These are phyloP conservation scores for Fraxinus sp. DNA, from an alignment of 305 asterid genomes.

Conservation along the genomic window DNA sequence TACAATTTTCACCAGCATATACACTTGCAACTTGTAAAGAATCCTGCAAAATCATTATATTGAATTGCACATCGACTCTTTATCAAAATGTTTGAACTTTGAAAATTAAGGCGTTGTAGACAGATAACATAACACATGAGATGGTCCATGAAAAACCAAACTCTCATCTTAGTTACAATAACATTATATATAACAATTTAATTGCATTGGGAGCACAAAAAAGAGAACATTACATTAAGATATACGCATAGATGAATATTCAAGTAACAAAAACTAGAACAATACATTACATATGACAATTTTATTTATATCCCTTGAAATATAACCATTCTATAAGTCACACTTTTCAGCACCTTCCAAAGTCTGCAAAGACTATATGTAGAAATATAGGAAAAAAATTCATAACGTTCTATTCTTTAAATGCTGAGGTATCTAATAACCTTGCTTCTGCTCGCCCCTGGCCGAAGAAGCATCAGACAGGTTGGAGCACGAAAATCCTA, in stretches of 20 bases:
- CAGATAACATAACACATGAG: not conserved
- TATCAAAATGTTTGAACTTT: not conserved
- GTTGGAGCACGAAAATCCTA: not conserved
- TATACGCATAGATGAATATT: too few species aligned
- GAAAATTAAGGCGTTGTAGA: not conserved
- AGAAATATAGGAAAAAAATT: not conserved
- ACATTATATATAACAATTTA: not conserved
- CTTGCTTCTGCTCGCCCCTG: too few species aligned
- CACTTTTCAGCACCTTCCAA: not conserved
- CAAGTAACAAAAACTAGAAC: too few species aligned
- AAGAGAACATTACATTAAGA: not conserved
- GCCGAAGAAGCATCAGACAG: too few species aligned
- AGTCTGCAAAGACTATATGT: not conserved
- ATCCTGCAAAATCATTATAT: conserved; percentile 53
- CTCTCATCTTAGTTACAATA: not conserved
- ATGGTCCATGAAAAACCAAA: not conserved
- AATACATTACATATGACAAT: too few species aligned
- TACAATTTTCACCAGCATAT: conserved; percentile 69
- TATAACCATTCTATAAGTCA: not conserved
- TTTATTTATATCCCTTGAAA: not conserved
- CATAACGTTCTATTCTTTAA: not conserved
- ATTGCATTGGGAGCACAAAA: not conserved
- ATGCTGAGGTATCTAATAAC: not conserved
- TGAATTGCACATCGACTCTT: conserved; percentile 9
- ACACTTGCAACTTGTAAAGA: conserved; percentile 79